These are phyloP conservation scores for Sarocladium kiliense DNA, from an alignment of 2,329 filamentous ascomycete genomes.

Conservation along the genomic window DNA sequence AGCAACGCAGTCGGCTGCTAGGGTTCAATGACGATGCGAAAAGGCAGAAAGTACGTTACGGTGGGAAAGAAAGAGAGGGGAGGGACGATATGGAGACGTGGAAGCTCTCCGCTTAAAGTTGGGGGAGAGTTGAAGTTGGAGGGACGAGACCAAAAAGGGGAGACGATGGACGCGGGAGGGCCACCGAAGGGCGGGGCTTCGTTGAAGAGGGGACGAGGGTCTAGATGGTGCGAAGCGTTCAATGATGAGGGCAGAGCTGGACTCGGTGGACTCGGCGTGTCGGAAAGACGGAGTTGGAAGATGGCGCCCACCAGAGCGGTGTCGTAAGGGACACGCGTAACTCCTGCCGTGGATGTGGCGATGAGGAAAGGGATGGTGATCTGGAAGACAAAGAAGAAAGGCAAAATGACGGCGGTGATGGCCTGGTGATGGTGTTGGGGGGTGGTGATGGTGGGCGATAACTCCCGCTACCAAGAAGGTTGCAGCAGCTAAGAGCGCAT, in stretches of 20 bases:
- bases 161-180: background rate
- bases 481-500: no score
- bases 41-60: no score
- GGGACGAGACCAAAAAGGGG: background rate
- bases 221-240: background rate
- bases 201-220: background rate
- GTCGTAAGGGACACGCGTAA: no score
- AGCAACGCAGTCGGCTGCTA: background rate
- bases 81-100: background rate
- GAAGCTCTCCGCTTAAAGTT: constrained; percentile 5
- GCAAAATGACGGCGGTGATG: no score
- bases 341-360: no score
- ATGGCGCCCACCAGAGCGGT: no score
- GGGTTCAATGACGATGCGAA: background rate
- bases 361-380: background rate
- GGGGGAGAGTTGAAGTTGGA: background rate
- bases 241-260: background rate
- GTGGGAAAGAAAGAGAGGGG: background rate
- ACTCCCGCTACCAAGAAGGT: background rate
- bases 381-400: background rate
- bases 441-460: background rate
- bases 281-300: no score
- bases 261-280: background rate
- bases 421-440: no score
- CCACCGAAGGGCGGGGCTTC: background rate